These are phyloP conservation scores for Volvariella volvacea DNA, from an alignment of 1,284 basidiomycete genomes.

Conservation along the genomic window DNA sequence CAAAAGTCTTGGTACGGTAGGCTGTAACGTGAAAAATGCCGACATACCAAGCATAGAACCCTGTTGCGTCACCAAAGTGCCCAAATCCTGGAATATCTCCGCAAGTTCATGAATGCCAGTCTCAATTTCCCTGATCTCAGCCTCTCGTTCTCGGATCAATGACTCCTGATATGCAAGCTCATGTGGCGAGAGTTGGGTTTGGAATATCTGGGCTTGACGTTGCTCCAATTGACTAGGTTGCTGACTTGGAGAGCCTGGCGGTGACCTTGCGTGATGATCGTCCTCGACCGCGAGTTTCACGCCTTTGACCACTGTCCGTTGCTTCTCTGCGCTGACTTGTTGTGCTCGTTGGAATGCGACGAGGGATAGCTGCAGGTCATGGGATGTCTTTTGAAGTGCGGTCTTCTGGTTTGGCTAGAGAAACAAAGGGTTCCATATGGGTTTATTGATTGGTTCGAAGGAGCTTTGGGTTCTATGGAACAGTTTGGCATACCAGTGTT, in stretches of 20 bases:
- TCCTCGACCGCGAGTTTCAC: constrained; percentile 75
- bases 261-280: constrained; percentile 26
- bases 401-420: constrained; percentile 69
- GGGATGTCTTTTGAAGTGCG: constrained; percentile 82
- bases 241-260: background rate
- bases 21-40: background rate
- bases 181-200: constrained; percentile 74
- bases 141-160: constrained; percentile 91
- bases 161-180: constrained; percentile 97
- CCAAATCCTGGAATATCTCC: constrained; percentile 96
- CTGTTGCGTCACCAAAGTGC: constrained; percentile 92
- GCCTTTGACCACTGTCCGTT: constrained; percentile 78
- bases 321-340: constrained; percentile 81
- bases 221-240: constrained; percentile 37
- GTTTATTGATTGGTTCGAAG: too few relatives aligned
- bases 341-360: constrained; percentile 90
- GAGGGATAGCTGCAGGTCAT: constrained; percentile 88
- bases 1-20: background rate
- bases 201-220: constrained; percentile 66
- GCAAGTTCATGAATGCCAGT: constrained; percentile 94
- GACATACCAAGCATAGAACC: constrained; percentile 87
- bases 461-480: too few relatives aligned
- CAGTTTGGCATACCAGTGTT: constrained; percentile 48
- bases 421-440: constrained; percentile 1
- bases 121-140: constrained; percentile 95